Percentiles rank a stretch among this genome's conserved stretches.
These are phyloP conservation scores for Botrytis galanthina DNA, from an alignment of 2,329 filamentous ascomycete species.

Conservation along the genomic window DNA sequence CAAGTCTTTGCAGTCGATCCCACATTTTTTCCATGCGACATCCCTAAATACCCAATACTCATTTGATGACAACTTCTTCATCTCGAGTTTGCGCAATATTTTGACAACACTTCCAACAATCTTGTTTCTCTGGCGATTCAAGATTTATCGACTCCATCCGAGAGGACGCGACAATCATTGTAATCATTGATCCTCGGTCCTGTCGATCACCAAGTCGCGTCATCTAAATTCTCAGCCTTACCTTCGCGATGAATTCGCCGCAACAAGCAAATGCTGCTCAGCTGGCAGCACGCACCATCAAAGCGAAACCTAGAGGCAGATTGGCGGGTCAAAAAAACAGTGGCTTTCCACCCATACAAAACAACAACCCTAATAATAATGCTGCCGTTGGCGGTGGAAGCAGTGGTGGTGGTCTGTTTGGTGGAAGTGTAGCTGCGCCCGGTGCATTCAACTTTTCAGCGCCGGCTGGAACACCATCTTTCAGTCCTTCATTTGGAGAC, in stretches of 20 bases:
- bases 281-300: slow-evolving; percentile 37
- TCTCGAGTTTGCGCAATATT: neutral
- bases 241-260: slow-evolving; percentile 29
- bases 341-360: slow-evolving; percentile 14
- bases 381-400: slow-evolving; percentile 17
- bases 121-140: neutral
- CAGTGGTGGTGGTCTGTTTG: slow-evolving; percentile 33
- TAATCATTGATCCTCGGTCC: slow-evolving; percentile 6
- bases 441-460: slow-evolving; percentile 35
- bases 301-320: slow-evolving; percentile 26
- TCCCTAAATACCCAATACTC: slow-evolving; percentile 2
- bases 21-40: neutral
- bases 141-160: neutral
- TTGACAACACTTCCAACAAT: neutral
- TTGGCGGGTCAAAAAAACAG: slow-evolving; percentile 5
- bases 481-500: slow-evolving; percentile 21
- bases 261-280: slow-evolving; percentile 38
- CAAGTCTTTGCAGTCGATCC: slow-evolving; percentile 8
- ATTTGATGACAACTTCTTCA: neutral
- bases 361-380: slow-evolving; percentile 4
- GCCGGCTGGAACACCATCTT: slow-evolving; percentile 21
- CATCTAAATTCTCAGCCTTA: neutral
- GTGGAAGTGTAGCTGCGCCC: slow-evolving; percentile 32
- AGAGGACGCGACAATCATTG: slow-evolving; percentile 13
- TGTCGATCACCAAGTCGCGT: slow-evolving; percentile 6